Percentiles rank a stretch among this genome's conserved stretches.
phyloP scores from a whole-genome alignment of 2,329 filamentous ascomycete species.

The Orbilia blumenaviensis region DNA sequence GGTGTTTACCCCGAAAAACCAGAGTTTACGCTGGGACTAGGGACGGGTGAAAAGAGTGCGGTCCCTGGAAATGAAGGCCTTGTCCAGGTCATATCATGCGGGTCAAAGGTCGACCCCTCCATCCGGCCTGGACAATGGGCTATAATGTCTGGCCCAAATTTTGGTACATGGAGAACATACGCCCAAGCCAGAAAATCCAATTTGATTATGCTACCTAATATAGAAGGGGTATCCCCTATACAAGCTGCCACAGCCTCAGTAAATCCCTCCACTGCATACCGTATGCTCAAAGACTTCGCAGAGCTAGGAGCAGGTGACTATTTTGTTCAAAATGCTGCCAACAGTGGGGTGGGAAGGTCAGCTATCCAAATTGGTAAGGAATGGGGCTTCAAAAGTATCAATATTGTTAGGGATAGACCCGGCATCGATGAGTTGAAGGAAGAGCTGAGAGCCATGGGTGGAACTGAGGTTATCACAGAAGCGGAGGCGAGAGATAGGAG shows the following conservation, averaged over 20 bases:
- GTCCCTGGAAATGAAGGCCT: slow-evolving; percentile 91
- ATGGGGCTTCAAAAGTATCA: slow-evolving; percentile 92
- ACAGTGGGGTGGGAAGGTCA: slow-evolving; percentile 88
- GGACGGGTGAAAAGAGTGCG: slow-evolving; percentile 78
- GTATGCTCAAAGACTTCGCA: slow-evolving; percentile 85
- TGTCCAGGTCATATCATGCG: slow-evolving; percentile 82
- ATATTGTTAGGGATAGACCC: slow-evolving; percentile 79
- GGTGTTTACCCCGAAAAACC: slow-evolving; percentile 92
- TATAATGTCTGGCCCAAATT: slow-evolving; percentile 80
- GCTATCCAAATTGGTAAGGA: slow-evolving; percentile 85
- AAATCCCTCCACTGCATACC: slow-evolving; percentile 93
- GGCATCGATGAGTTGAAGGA: slow-evolving; percentile 72
- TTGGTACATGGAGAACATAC: slow-evolving; percentile 96
- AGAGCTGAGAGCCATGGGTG: slow-evolving; percentile 71
- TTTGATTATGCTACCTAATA: slow-evolving; percentile 75
- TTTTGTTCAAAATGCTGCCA: slow-evolving; percentile 97
- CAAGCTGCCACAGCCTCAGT: slow-evolving; percentile 90
- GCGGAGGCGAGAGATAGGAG: slow-evolving; percentile 64
- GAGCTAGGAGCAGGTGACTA: slow-evolving; percentile 77
- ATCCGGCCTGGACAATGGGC: slow-evolving; percentile 88
- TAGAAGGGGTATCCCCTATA: slow-evolving; percentile 73
- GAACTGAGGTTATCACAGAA: slow-evolving; percentile 66
- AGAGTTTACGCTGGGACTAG: slow-evolving; percentile 76
- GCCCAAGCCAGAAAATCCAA: slow-evolving; percentile 71
- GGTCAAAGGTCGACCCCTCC: slow-evolving; percentile 59